phyloP scores from a whole-genome alignment of 805 yeast genomes.

The Citeromyces matritensis region DNA sequence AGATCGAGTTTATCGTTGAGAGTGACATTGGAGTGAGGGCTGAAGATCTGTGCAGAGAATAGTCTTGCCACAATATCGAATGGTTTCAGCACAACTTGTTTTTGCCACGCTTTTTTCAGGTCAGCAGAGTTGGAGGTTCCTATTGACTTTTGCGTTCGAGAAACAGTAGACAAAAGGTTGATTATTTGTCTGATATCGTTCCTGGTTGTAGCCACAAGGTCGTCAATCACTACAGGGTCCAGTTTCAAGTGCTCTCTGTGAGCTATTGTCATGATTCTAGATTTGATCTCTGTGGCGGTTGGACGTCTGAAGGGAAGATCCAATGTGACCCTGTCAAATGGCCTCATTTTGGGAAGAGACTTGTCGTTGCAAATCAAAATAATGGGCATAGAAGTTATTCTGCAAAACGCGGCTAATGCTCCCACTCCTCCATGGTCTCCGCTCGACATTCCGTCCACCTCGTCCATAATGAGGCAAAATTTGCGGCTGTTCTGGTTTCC shows the following conservation, averaged over 20 bases:
- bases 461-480: slow-evolving; percentile 90
- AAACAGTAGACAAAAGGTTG: slow-evolving; percentile 73
- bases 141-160: slow-evolving; percentile 54
- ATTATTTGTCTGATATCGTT: slow-evolving; percentile 93
- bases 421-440: slow-evolving; percentile 99
- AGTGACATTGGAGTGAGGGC: slow-evolving; percentile 32
- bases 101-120: slow-evolving; percentile 66
- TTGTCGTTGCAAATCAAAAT: slow-evolving; percentile 90
- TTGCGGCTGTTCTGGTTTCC: slow-evolving; percentile 30
- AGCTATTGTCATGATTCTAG: slow-evolving; percentile 84
- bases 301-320: slow-evolving; percentile 87
- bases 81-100: slow-evolving; percentile 81
- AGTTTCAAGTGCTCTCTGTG: slow-evolving; percentile 68
- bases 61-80: slow-evolving; percentile 74
- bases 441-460: slow-evolving; percentile 98
- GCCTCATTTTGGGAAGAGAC: slow-evolving; percentile 87
- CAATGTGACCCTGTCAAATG: slow-evolving; percentile 71
- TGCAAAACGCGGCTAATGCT: slow-evolving; percentile 75
- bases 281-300: slow-evolving; percentile 61
- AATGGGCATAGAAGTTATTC: slow-evolving; percentile 77
- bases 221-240: slow-evolving; percentile 70
- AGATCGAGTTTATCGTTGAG: slow-evolving; percentile 75
- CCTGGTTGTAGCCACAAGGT: slow-evolving; percentile 69
- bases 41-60: slow-evolving; percentile 44
- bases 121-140: slow-evolving; percentile 47